Conservation (phyloP, 1,284 basidiomycete genomes). For the Moniliella sp. region DNA sequence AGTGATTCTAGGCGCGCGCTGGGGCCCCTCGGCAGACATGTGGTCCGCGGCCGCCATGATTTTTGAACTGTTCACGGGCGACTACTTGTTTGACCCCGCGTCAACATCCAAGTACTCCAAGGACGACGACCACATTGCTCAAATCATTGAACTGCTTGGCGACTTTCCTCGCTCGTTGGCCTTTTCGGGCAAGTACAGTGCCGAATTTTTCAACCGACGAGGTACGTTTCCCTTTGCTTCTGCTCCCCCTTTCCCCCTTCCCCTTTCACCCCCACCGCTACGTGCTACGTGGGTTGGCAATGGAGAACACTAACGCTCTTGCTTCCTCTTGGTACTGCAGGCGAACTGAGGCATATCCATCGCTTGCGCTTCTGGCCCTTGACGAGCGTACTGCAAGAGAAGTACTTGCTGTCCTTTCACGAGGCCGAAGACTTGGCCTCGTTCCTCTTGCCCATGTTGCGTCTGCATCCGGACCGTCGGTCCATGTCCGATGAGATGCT, state of each 20-base stretch:
- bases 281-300: no score
- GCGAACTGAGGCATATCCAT: slow-evolving; percentile 80
- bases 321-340: slow-evolving; percentile 22
- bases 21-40: slow-evolving; percentile 81
- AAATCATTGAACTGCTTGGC: slow-evolving; percentile 87
- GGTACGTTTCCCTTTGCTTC: slow-evolving; percentile 39
- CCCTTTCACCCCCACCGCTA: slow-evolving; percentile 3
- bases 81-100: slow-evolving; percentile 71
- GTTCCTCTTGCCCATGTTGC: slow-evolving; percentile 76
- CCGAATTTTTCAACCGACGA: slow-evolving; percentile 83
- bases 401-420: slow-evolving; percentile 63
- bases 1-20: slow-evolving; percentile 82
- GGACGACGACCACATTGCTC: slow-evolving; percentile 95
- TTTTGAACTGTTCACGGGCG: slow-evolving; percentile 64
- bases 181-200: slow-evolving; percentile 74
- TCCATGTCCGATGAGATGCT: slow-evolving; percentile 61
- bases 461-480: slow-evolving; percentile 59
- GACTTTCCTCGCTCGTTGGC: slow-evolving; percentile 64
- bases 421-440: slow-evolving; percentile 61
- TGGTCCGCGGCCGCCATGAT: slow-evolving; percentile 84
- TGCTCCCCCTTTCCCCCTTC: neutral
- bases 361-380: slow-evolving; percentile 86
- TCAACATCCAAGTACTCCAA: slow-evolving; percentile 61
- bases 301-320: neutral
- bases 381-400: slow-evolving; percentile 65